Percentiles rank a stretch among this genome's conserved stretches.
Conservation (phyloP, 257 asterid species). For the Salvia splendens region DNA sequence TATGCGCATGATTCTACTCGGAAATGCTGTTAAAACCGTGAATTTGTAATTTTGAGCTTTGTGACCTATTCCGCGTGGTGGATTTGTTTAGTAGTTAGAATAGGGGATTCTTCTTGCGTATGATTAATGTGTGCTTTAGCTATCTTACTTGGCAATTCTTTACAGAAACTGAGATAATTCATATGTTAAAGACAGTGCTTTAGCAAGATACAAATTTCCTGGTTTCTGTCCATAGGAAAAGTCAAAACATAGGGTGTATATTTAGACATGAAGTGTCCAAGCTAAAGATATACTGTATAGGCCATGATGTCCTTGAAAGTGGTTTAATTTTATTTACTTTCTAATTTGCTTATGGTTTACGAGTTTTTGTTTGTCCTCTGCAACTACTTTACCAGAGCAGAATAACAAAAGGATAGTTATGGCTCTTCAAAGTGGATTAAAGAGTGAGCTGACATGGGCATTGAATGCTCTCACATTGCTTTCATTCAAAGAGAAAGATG, state of each 20-base stretch:
- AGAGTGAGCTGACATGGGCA: constrained; percentile 98
- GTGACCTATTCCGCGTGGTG: constrained; percentile 1
- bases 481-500: constrained; percentile 97
- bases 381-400: constrained; percentile 65
- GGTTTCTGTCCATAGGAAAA: neutral
- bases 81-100: neutral
- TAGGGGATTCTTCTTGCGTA: constrained; percentile 13
- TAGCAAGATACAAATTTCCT: neutral
- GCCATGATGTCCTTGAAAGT: neutral
- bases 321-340: neutral
- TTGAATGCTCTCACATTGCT: constrained; percentile 89
- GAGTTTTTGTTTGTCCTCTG: constrained; percentile 22
- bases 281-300: neutral
- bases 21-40: neutral
- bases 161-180: constrained; percentile 4
- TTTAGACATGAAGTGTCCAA: neutral
- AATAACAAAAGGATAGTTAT: constrained; percentile 88
- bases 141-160: constrained; percentile 20
- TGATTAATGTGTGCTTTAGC: constrained; percentile 10
- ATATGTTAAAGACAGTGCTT: constrained; percentile 15
- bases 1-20: constrained; percentile 14
- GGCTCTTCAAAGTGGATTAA: constrained; percentile 97
- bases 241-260: neutral
- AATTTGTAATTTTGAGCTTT: constrained; percentile 15
- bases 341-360: constrained; percentile 10